Conservation (phyloP, 495 filamentous ascomycete species). For the Annulohypoxylon moriforme region DNA sequence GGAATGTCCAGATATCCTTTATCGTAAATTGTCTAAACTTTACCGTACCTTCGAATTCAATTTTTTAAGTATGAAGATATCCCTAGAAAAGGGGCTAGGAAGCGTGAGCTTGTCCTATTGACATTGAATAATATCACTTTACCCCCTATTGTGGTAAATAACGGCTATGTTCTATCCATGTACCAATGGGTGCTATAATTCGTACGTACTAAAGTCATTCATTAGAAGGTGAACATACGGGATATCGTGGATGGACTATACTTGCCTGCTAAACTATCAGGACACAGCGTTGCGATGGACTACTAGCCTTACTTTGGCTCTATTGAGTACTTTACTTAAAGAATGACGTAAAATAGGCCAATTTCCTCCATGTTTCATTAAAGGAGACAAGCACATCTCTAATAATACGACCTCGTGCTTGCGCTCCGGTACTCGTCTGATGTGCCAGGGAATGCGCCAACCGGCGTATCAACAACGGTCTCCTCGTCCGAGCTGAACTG, state of each 20-base stretch:
- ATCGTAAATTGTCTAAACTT: not conserved
- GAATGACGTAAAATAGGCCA: too few species aligned
- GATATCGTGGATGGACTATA: not conserved
- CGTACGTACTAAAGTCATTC: not conserved
- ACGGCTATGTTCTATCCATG: not conserved
- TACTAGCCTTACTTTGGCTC: not conserved
- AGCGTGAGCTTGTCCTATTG: not conserved
- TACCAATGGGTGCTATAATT: not conserved
- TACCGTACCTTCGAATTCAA: not conserved
- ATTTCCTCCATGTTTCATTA: not conserved
- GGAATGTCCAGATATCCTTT: too few species aligned
- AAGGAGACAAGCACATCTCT: conserved; percentile 1
- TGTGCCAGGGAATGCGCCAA: conserved; percentile 55
- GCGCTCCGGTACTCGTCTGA: conserved; percentile 51
- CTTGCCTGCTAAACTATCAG: not conserved
- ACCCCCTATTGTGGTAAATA: too few species aligned
- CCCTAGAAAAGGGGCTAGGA: not conserved
- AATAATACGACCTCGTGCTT: conserved; percentile 55
- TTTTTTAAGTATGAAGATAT: not conserved
- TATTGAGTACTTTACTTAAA: too few species aligned
- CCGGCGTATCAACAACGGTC: conserved; percentile 31
- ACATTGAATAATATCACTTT: not conserved
- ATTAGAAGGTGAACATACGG: not conserved
- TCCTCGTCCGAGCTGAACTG: conserved; percentile 60
- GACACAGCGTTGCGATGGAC: not conserved